Evolutionary conservation across 2,329 filamentous ascomycete genomes (phyloP).

Genomic region (Cordyceps javanica): DNA sequence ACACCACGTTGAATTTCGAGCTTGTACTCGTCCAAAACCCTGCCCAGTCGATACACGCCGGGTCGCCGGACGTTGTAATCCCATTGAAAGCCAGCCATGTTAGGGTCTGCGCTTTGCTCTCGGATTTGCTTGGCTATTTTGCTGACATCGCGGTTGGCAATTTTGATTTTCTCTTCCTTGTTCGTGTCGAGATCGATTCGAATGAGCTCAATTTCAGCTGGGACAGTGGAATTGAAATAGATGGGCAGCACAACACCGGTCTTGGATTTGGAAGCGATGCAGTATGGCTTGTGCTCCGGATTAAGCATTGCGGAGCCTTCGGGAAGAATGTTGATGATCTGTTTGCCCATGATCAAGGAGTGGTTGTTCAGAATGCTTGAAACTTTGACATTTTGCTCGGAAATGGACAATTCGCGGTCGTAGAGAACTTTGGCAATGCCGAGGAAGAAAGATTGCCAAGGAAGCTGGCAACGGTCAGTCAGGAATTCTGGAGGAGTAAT

Average conservation of each 20-base stretch:
- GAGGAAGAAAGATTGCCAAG: slow-evolving; percentile 66
- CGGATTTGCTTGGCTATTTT: slow-evolving; percentile 64
- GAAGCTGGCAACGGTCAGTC: slow-evolving; percentile 46
- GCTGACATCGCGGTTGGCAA: slow-evolving; percentile 68
- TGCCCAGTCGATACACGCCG: slow-evolving; percentile 78
- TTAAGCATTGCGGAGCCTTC: slow-evolving; percentile 93
- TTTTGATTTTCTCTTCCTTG: slow-evolving; percentile 70
- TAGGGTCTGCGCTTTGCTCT: slow-evolving; percentile 58
- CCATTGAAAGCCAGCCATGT: slow-evolving; percentile 58
- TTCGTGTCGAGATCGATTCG: slow-evolving; percentile 80
- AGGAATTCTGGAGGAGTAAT: not conserved
- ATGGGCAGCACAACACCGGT: slow-evolving; percentile 67
- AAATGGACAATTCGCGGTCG: slow-evolving; percentile 87
- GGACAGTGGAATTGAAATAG: slow-evolving; percentile 87
- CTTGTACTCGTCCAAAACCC: slow-evolving; percentile 88
- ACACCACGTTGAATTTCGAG: slow-evolving; percentile 76
- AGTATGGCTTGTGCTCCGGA: slow-evolving; percentile 73
- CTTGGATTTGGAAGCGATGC: slow-evolving; percentile 60
- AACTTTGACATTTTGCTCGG: slow-evolving; percentile 87
- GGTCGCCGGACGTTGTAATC: slow-evolving; percentile 75
- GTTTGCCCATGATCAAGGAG: slow-evolving; percentile 89
- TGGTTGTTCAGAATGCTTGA: slow-evolving; percentile 84
- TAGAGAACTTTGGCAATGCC: slow-evolving; percentile 75
- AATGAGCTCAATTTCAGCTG: slow-evolving; percentile 80
- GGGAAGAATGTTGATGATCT: slow-evolving; percentile 95